Evolutionary conservation across 2,329 filamentous ascomycete species (phyloP).

Genomic region (Trichoderma sp.): DNA sequence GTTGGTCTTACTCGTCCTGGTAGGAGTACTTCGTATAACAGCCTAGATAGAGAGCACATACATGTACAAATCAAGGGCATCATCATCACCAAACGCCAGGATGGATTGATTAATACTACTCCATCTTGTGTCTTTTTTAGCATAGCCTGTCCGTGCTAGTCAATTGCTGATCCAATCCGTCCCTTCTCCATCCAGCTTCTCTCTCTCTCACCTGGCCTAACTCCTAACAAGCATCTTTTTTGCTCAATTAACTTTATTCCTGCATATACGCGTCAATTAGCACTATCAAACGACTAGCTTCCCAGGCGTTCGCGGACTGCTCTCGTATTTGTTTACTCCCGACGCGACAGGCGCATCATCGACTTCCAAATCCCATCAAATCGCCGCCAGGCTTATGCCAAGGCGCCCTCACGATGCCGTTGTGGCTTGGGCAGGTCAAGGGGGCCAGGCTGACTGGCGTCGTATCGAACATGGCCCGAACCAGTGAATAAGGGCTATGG

Average conservation of each 20-base stretch:
- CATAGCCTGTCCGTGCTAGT: not conserved
- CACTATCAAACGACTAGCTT: not conserved
- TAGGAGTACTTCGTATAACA: not conserved
- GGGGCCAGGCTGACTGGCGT: slow-evolving; percentile 1
- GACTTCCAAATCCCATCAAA: not conserved
- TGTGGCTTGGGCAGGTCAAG: slow-evolving; percentile 11
- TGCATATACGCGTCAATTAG: slow-evolving; percentile 14
- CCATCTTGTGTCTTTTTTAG: not conserved
- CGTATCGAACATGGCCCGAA: not conserved
- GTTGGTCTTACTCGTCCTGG: not conserved
- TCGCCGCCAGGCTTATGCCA: slow-evolving; percentile 6
- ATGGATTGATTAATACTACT: not conserved
- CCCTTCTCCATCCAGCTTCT: not conserved
- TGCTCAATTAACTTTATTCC: not conserved
- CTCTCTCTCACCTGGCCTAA: not conserved
- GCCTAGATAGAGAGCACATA: not conserved
- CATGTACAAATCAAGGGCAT: not conserved
- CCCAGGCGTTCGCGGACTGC: not conserved
- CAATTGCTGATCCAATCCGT: not conserved
- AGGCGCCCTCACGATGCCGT: not conserved
- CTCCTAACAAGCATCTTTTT: not conserved
- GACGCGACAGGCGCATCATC: not conserved
- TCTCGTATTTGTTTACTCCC: slow-evolving; percentile 9
- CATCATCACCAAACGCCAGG: not conserved
- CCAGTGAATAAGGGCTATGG: not conserved